These are phyloP conservation scores for Aspergillus incahuasiensis DNA, from an alignment of 495 filamentous ascomycete genomes.

Conservation along the genomic window DNA sequence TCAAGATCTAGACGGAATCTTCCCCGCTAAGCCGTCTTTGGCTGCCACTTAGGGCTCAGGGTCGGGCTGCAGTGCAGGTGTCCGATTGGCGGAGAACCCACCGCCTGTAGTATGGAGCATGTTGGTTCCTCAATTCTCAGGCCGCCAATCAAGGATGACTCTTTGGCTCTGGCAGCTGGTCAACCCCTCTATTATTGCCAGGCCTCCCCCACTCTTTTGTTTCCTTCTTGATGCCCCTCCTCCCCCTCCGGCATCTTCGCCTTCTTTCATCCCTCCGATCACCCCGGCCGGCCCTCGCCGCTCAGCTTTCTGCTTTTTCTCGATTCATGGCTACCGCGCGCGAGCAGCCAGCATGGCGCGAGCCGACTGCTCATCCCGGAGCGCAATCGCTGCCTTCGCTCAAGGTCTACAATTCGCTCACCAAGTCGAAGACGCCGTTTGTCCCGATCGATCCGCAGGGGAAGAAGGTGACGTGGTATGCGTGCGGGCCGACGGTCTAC, in stretches of 20 bases:
- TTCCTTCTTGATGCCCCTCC: slow-evolving; percentile 27
- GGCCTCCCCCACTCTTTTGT: background rate
- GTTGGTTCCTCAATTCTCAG: slow-evolving; percentile 8
- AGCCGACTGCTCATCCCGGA: slow-evolving; percentile 31
- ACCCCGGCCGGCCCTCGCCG: slow-evolving; percentile 10
- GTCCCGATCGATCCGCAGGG: slow-evolving; percentile 62
- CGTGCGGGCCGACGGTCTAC: slow-evolving; percentile 89
- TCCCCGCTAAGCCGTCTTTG: slow-evolving; percentile 17
- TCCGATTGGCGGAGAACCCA: background rate
- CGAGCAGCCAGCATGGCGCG: slow-evolving; percentile 49
- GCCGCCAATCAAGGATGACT: slow-evolving; percentile 2
- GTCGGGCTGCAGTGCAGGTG: slow-evolving; percentile 13
- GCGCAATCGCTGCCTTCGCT: slow-evolving; percentile 34
- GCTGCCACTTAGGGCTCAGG: slow-evolving; percentile 34
- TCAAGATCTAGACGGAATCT: slow-evolving; percentile 13
- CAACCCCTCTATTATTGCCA: slow-evolving; percentile 17
- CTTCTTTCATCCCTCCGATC: background rate
- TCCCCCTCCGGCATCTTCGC: slow-evolving; percentile 19
- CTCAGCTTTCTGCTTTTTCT: slow-evolving; percentile 11
- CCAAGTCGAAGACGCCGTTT: slow-evolving; percentile 67
- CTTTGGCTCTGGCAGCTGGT: background rate
- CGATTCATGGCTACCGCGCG: slow-evolving; percentile 26
- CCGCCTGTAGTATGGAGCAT: background rate
- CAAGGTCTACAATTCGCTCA: slow-evolving; percentile 69
- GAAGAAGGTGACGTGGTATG: slow-evolving; percentile 81